Evolutionary conservation across 805 yeast genomes (phyloP).

Genomic region (Kregervanrija delftensis): DNA sequence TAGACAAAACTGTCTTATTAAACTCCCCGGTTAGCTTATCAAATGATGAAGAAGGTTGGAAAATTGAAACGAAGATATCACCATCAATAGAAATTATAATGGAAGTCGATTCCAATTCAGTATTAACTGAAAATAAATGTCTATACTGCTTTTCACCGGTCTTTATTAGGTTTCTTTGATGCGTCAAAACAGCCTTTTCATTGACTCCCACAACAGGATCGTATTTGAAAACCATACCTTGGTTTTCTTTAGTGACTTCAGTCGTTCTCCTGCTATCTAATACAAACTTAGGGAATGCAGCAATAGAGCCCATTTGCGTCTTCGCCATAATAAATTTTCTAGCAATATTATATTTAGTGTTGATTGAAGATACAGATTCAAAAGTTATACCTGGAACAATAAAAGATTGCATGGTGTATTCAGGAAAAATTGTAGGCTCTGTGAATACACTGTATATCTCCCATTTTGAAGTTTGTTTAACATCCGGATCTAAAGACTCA

Average conservation of each 20-base stretch:
- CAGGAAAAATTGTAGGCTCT: slow-evolving; percentile 32
- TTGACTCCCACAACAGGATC: slow-evolving; percentile 52
- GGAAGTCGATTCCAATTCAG: slow-evolving; percentile 77
- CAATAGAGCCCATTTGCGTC: slow-evolving; percentile 53
- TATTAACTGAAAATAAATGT: slow-evolving; percentile 41
- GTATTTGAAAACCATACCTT: slow-evolving; percentile 56
- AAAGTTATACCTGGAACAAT: slow-evolving; percentile 52
- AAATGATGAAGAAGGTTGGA: slow-evolving; percentile 78
- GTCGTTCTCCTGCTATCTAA: slow-evolving; percentile 57
- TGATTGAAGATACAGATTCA: slow-evolving; percentile 42
- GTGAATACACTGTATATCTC: slow-evolving; percentile 14
- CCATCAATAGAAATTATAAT: slow-evolving; percentile 57
- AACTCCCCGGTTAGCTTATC: slow-evolving; percentile 67
- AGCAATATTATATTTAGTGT: slow-evolving; percentile 61
- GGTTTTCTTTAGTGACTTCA: slow-evolving; percentile 38
- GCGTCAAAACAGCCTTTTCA: slow-evolving; percentile 44
- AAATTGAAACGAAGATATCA: slow-evolving; percentile 72
- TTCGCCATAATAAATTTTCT: slow-evolving; percentile 56
- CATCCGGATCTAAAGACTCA: slow-evolving; percentile 54
- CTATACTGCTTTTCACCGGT: slow-evolving; percentile 14
- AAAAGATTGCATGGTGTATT: slow-evolving; percentile 48
- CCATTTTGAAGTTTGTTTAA: slow-evolving; percentile 22
- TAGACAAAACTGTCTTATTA: slow-evolving; percentile 54
- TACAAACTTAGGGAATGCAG: slow-evolving; percentile 62
- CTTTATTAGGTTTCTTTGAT: slow-evolving; percentile 35